Evolutionary conservation across 140 eudicot species (phyloP).

Genomic region (Bidens hawaiensis): DNA sequence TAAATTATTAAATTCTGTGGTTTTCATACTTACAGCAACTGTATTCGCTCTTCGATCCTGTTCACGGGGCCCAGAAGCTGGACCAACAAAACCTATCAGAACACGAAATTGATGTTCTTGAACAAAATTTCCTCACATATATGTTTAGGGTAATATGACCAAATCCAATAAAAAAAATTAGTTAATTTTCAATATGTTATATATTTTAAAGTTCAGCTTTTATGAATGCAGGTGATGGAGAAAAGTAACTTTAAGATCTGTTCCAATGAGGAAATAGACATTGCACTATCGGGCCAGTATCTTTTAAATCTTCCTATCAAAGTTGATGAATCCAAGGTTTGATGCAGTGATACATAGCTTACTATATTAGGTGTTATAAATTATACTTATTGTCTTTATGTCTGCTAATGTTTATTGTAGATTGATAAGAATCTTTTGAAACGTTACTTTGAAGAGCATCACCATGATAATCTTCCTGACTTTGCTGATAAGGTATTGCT

Average conservation of each 20-base stretch:
- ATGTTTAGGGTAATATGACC: constrained; percentile 52
- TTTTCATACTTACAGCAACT: constrained; percentile 63
- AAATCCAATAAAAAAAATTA: background rate
- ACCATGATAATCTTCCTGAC: constrained; percentile 73
- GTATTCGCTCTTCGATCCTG: constrained; percentile 94
- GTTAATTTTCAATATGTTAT: background rate
- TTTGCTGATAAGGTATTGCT: constrained; percentile 82
- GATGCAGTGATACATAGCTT: background rate
- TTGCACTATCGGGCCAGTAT: constrained; percentile 90
- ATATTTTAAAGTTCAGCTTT: background rate
- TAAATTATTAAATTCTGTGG: background rate
- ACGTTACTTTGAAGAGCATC: constrained; percentile 68
- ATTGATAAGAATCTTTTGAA: constrained; percentile 79
- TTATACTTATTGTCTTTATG: background rate
- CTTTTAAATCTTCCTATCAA: constrained; percentile 91
- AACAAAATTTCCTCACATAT: constrained; percentile 79
- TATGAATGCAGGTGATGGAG: constrained; percentile 59
- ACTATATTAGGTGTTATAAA: constrained; percentile 1
- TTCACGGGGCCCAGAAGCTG: constrained; percentile 69
- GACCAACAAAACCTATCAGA: constrained; percentile 82
- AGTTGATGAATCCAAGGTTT: constrained; percentile 95
- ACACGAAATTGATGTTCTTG: constrained; percentile 76
- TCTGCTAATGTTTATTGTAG: constrained; percentile 28
- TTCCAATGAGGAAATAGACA: constrained; percentile 81
- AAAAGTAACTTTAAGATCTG: constrained; percentile 89